Base-by-base conservation (phyloP, 805 yeast genomes). In the Candida nanaspora region DNA sequence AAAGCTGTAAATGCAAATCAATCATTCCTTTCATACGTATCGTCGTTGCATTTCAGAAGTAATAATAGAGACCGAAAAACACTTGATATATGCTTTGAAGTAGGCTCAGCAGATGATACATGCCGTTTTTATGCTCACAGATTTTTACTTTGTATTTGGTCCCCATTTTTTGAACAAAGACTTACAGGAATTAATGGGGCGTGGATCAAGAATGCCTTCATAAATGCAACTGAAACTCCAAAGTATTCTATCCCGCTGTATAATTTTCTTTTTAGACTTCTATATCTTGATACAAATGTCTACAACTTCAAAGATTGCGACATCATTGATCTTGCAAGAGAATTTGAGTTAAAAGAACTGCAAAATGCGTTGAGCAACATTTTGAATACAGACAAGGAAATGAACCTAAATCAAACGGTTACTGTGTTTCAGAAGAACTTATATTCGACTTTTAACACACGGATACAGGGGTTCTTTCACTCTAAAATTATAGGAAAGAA, bases 21-120 rank as follows among this genome's bases (percentile, higher is more conserved):
- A 53, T 91, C 93, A 2, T 85, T 82, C 64, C 84, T 86, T 2
- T 69, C 80, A 2, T 87, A 81, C 56, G 60, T 85, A 18, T 68
- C 88, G 2, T 66, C 78, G 3, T 27, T 35, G 13, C 13, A 36
- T 65, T 26, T 30, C 27, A 2, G 47, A 47, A 27, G 34, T 19
- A 31, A 16, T 5, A 31, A 18, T 19, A 53, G 56, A 18, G 56
- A 45, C 32, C 52, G 59, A n/a, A 44, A 49, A 8, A 52, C 61
- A 2, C 55, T 58, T 9, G 76, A 71, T 43, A 45, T 65, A 5
- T 46, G 52, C 16, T 51, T 68, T 40, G 40, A 48, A 19, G 13
- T 6, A 10, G 5, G 5, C 23, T 18, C 6, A 10, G 7, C 31
- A 14, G n/a, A 33, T 4, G 25, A n/a, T 10, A 14, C 6, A 18